These are phyloP conservation scores for Cercospora sojina DNA, from an alignment of 2,329 filamentous ascomycete genomes.

Conservation along the genomic window DNA sequence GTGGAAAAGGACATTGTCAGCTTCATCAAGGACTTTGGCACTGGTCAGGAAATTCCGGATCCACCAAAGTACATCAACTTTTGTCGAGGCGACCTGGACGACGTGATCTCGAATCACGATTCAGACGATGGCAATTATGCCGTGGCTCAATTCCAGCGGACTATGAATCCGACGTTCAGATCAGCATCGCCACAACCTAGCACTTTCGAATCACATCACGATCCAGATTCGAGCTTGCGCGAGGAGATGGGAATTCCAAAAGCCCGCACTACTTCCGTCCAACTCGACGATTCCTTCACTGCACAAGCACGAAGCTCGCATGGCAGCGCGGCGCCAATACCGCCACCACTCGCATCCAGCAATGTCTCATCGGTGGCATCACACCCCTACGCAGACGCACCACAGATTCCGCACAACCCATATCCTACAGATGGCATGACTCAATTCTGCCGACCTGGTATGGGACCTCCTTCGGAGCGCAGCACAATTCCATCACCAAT, in stretches of 20 bases:
- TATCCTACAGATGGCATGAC: conserved; percentile 97
- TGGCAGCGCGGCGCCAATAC: conserved; percentile 27
- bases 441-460: conserved; percentile 73
- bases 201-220: conserved; percentile 86
- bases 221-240: conserved; percentile 72
- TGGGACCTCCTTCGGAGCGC: conserved; percentile 67
- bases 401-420: conserved; percentile 80
- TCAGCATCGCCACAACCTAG: conserved; percentile 96
- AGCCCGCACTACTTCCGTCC: conserved; percentile 40
- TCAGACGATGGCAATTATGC: conserved; percentile 89
- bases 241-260: conserved; percentile 60
- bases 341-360: conserved; percentile 29
- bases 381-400: conserved; percentile 53
- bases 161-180: conserved; percentile 92
- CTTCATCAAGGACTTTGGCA: conserved; percentile 88
- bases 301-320: conserved; percentile 33
- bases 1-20: conserved; percentile 89
- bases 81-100: conserved; percentile 79
- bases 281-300: conserved; percentile 35
- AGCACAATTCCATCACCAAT: conserved; percentile 67
- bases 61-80: conserved; percentile 99
- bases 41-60: conserved; percentile 95
- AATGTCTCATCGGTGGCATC: conserved; percentile 28
- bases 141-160: conserved; percentile 91
- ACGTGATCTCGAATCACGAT: conserved; percentile 71